Evolutionary conservation across 2,329 filamentous ascomycete species (phyloP), one percentile per base, ranked within the genome.

Genomic region (Drechslera avenae): DNA sequence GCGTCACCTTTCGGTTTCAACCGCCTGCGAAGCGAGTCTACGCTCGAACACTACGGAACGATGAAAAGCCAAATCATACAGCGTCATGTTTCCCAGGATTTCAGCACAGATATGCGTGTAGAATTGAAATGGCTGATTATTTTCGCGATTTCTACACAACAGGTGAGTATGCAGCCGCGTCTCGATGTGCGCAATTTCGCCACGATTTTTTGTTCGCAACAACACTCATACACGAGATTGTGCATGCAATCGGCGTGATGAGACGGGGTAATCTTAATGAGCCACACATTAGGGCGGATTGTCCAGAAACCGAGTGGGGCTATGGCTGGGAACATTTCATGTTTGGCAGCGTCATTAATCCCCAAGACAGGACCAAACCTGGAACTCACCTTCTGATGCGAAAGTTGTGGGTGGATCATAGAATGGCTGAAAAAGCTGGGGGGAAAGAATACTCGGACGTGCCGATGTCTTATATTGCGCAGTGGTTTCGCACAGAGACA

Each of bases 261-360:
- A 56, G 60, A 33, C 61, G 68, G 28, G 69, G 68, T 21, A 42
- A 64, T 18, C 28, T 66, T 1, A 28, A 33, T 4, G 72, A 74
- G 53, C 66, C 68, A 21, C 57, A 50, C 33, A 60, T 71, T 18
- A 46, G 52, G 9, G 44, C 50, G 10, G 54, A 68, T 14, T 62
- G 64, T 48, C 68, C 66, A 3, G 58, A 59, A 5, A 53, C 57
- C 2, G 72, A 74, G 39, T 67, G 63, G 57, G 72, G 72, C 12
- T 67, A 54, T 39, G 64, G 68, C n/a, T 74, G 70, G 69, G 72
- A 74, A 46, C 62, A 69, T 37, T 71, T 68, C 54, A 66, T 70
- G 57, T 72, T 73, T 32, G 69, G 71, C 12, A 56, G 56, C 19
- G 54, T 71, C 3, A 63, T 72, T 21, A 69, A 73, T 21, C 68